Conservation (phyloP, 1,284 basidiomycete species). For the Trichosporon coremiiforme region DNA sequence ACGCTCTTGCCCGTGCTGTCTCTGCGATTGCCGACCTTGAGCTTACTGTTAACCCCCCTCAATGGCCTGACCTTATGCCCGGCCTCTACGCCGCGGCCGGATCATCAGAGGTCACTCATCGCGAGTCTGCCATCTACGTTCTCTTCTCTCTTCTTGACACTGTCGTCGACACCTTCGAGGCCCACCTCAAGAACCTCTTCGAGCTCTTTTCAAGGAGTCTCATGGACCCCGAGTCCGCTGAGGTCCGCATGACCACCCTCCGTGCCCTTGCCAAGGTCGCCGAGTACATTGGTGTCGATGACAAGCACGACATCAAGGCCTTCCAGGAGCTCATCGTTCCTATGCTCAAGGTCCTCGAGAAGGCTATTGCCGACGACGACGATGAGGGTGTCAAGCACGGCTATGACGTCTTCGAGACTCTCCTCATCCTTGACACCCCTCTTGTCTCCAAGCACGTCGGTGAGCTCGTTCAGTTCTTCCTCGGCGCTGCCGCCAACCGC, state of each 20-base stretch:
- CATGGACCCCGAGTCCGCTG: slow-evolving; percentile 81
- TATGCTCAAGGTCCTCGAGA: slow-evolving; percentile 88
- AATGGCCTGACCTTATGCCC: slow-evolving; percentile 86
- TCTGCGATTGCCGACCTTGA: slow-evolving; percentile 92
- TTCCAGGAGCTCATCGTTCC: slow-evolving; percentile 87
- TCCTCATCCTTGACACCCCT: slow-evolving; percentile 92
- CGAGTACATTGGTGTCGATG: slow-evolving; percentile 86
- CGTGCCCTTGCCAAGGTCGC: slow-evolving; percentile 88
- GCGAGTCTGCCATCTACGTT: slow-evolving; percentile 89
- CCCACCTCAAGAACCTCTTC: slow-evolving; percentile 77
- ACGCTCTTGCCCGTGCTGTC: slow-evolving; percentile 87
- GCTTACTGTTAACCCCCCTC: slow-evolving; percentile 66
- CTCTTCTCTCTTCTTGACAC: slow-evolving; percentile 90
- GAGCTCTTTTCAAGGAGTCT: slow-evolving; percentile 78
- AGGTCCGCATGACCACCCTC: slow-evolving; percentile 89
- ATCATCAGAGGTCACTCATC: slow-evolving; percentile 70
- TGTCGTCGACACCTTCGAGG: slow-evolving; percentile 82
- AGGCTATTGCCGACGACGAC: slow-evolving; percentile 79
- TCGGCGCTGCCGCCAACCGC: slow-evolving; percentile 79
- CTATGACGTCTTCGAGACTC: slow-evolving; percentile 94
- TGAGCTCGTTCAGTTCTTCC: slow-evolving; percentile 85
- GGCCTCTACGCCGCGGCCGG: slow-evolving; percentile 81
- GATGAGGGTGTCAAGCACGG: slow-evolving; percentile 82
- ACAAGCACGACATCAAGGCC: slow-evolving; percentile 82
- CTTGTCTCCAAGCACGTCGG: slow-evolving; percentile 86